Base-by-base conservation (phyloP, 257 asterid genomes). In the Solanum microdontum region DNA sequence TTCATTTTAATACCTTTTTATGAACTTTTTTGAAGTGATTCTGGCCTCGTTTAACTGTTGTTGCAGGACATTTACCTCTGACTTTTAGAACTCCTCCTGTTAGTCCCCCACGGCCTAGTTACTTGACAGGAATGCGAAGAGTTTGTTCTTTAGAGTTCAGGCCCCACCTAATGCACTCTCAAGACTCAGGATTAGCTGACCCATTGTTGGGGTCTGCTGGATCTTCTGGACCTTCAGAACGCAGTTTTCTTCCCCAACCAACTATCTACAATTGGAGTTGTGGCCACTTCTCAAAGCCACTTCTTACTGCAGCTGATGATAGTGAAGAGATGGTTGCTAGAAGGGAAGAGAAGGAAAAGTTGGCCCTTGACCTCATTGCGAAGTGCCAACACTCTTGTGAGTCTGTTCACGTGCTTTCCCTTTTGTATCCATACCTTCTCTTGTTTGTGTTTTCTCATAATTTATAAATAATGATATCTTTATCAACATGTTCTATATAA, bases 1-100 rank as follows among this genome's bases (percentile, higher is more conserved):
- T 28, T 43, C 39, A 30, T 68, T 64, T 36, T 43, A 26, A 85
- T 36, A 39, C 33, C n/a, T 7, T 26, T 60, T 19, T 66, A 12
- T 51, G 15, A 62, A 8, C 76, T 86, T 51, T 40, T 69, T 80
- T 83, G 76, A 79, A 62, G 76, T 75, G 33, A 66, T 74, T 69
- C 40, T 73, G 48, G 40, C 34, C 83, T 33, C 40, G 7, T 82
- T 17, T 45, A 75, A 17, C 55, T 89, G 87, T 82, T 75, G 89
- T 90, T 91, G 96, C 96, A 86, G 95, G 93, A 55, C 96, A 93
- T 94, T 88, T 97, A 92, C 97, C 98, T 26, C 91, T 95, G 88
- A 92, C 99, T 80, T 97, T 97, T 90, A 95, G 98, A 91, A 97
- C 99, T 2, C 99, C 99, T 90, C 99, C 99, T 60, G 99, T 97